Evolutionary conservation across 2,329 filamentous ascomycete genomes (phyloP).

Genomic region (Phyllosticta ampelicida): DNA sequence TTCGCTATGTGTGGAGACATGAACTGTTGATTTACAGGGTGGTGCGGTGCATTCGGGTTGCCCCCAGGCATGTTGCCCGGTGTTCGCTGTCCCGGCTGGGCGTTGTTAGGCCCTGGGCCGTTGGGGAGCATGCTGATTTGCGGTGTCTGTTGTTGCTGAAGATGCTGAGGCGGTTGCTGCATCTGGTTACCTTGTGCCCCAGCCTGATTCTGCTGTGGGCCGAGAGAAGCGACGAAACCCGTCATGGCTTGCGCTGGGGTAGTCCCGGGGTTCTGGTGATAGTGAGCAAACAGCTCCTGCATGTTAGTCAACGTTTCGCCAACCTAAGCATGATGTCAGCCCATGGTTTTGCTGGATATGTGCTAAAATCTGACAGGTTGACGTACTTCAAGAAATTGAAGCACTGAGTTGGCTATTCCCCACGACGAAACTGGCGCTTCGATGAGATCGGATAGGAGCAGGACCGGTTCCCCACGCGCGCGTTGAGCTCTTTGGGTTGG

Average conservation of each 20-base stretch:
- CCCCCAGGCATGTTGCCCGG: conserved; percentile 18
- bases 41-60: conserved; percentile 15
- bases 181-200: conserved; percentile 5
- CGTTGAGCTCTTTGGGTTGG: conserved; percentile 40
- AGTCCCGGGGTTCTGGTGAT: conserved; percentile 41
- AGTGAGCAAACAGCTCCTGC: conserved; percentile 49
- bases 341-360: neutral
- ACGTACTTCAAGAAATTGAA: conserved; percentile 51
- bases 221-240: conserved; percentile 39
- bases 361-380: conserved; percentile 9
- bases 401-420: conserved; percentile 46
- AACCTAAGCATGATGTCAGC: conserved; percentile 37
- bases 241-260: conserved; percentile 46
- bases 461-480: conserved; percentile 30
- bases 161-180: neutral
- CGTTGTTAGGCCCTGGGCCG: conserved; percentile 14
- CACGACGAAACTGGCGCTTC: conserved; percentile 38
- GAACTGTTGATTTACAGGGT: conserved; percentile 33
- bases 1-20: conserved; percentile 49
- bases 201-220: conserved; percentile 16
- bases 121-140: conserved; percentile 16
- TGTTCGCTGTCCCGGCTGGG: conserved; percentile 22
- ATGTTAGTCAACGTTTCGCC: conserved; percentile 56
- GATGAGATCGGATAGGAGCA: conserved; percentile 36
- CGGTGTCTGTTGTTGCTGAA: conserved; percentile 14